These are phyloP conservation scores for Colletotrichum lupini DNA, from an alignment of 2,329 filamentous ascomycete species.

Conservation along the genomic window DNA sequence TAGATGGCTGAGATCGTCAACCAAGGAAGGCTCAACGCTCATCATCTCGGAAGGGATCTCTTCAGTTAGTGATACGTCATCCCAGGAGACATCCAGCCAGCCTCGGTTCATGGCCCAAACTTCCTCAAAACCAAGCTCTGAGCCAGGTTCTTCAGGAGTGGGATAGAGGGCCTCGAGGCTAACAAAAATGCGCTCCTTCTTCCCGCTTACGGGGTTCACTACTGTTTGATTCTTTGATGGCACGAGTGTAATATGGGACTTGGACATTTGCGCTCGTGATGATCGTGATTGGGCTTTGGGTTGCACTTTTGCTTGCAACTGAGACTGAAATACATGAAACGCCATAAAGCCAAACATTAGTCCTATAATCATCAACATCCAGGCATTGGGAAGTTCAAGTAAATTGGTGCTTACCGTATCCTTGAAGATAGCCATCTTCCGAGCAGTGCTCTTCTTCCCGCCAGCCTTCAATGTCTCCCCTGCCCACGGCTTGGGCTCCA, in stretches of 20 bases:
- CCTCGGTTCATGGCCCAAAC: constrained; percentile 83
- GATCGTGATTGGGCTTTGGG: constrained; percentile 36
- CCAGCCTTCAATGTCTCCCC: constrained; percentile 91
- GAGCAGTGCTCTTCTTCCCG: constrained; percentile 79
- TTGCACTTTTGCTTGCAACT: constrained; percentile 46
- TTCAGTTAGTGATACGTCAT: constrained; percentile 39
- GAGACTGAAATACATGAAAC: constrained; percentile 65
- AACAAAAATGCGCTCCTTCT: constrained; percentile 87
- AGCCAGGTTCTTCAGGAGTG: constrained; percentile 74
- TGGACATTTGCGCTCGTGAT: constrained; percentile 68
- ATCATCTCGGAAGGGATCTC: constrained; percentile 14
- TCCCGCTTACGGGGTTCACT: constrained; percentile 84
- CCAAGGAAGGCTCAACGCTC: constrained; percentile 25
- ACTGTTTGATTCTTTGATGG: constrained; percentile 81
- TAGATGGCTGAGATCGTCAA: constrained; percentile 38
- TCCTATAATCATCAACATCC: constrained; percentile 94
- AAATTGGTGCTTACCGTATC: constrained; percentile 81
- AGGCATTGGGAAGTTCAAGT: constrained; percentile 54
- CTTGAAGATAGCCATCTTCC: constrained; percentile 94
- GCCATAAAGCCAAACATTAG: constrained; percentile 75
- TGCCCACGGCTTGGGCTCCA: constrained; percentile 89
- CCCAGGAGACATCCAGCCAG: constrained; percentile 70
- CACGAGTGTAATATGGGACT: constrained; percentile 73
- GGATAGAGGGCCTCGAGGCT: constrained; percentile 89
- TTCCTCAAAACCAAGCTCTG: constrained; percentile 92